Evolutionary conservation across 2,329 filamentous ascomycete species (phyloP), one percentile per base, ranked within the genome.

Genomic region (Sarocladium brachiariae): DNA sequence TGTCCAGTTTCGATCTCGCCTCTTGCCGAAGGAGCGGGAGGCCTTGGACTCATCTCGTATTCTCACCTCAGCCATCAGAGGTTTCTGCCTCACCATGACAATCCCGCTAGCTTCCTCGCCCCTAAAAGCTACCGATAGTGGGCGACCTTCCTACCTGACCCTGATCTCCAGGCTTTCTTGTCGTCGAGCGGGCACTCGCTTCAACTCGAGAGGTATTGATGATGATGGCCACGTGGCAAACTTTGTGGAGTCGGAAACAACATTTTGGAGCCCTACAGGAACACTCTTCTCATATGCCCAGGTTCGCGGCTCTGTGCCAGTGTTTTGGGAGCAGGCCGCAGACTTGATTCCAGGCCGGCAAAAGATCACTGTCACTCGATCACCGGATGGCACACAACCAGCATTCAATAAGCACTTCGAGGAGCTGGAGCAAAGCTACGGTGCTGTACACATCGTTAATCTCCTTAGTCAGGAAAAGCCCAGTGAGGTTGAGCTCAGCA

Each of bases 201-300:
- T 97, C 75, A 97, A 97, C 65, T 86, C 92, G n/a, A 80, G 93
- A 58, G 93, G 93, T 34, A 96, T 99, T 56, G 93, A 99, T 62
- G 93, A 99, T 64, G 90, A 97, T 62, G 93, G 93, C 13, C 89
- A 97, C 60, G 93, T 97, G 24, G 91, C 93, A 54, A 99, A 99
- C 66, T 99, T 96, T 67, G 93, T 97, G n/a, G 93, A 99, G 68
- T 93, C 90, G 0, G 93, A 99, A 69, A 95, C 90, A 0, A 83
- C 92, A 35, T 91, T 95, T 62, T 96, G 88, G 86, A 86, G 85
- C 58, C 87, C 87, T 1, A 80, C 82, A 1, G 80, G 81, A 3
- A 71, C 89, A 6, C 82, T 89, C 51, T 97, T 97, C 64, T 97
- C 93, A 0, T 99, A 96, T 66, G 89, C 85, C 2, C 93, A 99